Evolutionary conservation across 306 rosid species (phyloP).

Genomic region (Sicyos baderoa): DNA sequence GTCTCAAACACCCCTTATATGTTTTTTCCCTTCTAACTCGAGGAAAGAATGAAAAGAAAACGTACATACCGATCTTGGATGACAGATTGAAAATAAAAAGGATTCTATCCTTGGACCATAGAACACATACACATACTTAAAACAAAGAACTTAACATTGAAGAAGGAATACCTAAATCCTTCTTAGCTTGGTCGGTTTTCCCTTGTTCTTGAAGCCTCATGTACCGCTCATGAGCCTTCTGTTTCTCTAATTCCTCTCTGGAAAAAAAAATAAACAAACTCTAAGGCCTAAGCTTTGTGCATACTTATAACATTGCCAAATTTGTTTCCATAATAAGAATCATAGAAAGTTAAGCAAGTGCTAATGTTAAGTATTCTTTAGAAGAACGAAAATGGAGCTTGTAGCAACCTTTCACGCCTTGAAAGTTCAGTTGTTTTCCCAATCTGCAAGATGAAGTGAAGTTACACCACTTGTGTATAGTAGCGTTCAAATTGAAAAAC

Average conservation of each 20-base stretch:
- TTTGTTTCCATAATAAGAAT: background rate
- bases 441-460: slow-evolving; percentile 33
- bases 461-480: background rate
- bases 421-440: slow-evolving; percentile 81
- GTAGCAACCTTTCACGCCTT: slow-evolving; percentile 79
- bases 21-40: too few species aligned
- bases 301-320: background rate
- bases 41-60: background rate
- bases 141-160: background rate
- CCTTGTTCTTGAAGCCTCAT: slow-evolving; percentile 92
- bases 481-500: slow-evolving; percentile 16
- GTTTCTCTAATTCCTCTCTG: slow-evolving; percentile 87
- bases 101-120: background rate
- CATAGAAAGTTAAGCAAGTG: background rate
- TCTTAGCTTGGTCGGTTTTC: slow-evolving; percentile 83
- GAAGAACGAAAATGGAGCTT: slow-evolving; percentile 18
- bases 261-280: slow-evolving; percentile 13
- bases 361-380: background rate
- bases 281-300: background rate
- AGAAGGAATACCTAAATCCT: slow-evolving; percentile 63
- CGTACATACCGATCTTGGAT: background rate
- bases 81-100: background rate
- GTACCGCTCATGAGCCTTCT: slow-evolving; percentile 73
- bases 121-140: background rate
- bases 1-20: too few species aligned